These are phyloP conservation scores for Exophiala phaeomuriformis DNA, from an alignment of 2,329 filamentous ascomycete genomes.

Conservation along the genomic window DNA sequence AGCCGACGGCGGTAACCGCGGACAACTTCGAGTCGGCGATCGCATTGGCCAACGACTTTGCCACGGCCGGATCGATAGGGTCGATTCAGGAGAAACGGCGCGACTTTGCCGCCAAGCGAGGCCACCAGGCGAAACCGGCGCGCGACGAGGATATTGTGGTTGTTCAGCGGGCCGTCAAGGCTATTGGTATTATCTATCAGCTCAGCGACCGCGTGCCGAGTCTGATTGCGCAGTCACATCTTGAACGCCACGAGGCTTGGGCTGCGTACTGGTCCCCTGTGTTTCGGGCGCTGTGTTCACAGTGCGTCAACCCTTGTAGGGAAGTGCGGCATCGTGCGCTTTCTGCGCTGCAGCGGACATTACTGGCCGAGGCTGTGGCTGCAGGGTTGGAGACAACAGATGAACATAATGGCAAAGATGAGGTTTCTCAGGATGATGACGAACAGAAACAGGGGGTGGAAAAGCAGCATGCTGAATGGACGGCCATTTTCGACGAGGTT, in stretches of 20 bases:
- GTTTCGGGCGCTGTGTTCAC: conserved; percentile 76
- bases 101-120: conserved; percentile 24
- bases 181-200: conserved; percentile 72
- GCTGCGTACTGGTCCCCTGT: conserved; percentile 96
- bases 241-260: conserved; percentile 88
- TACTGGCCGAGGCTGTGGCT: conserved; percentile 72
- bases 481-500: conserved; percentile 86
- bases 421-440: not conserved
- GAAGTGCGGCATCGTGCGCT: conserved; percentile 88
- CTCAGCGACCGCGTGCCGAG: conserved; percentile 75
- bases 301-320: conserved; percentile 90
- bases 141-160: conserved; percentile 57
- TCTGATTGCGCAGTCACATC: conserved; percentile 85
- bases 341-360: conserved; percentile 71
- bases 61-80: conserved; percentile 64
- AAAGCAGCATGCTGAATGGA: conserved; percentile 63
- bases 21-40: conserved; percentile 94
- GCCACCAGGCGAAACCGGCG: conserved; percentile 23
- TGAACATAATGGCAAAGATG: conserved; percentile 1
- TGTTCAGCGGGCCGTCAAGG: conserved; percentile 69
- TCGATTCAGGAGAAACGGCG: conserved; percentile 26
- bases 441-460: not conserved
- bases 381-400: not conserved
- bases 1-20: conserved; percentile 76
- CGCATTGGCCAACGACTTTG: conserved; percentile 78